Conservation (phyloP, 1,284 basidiomycete genomes). For the Malassezia obtusa region DNA sequence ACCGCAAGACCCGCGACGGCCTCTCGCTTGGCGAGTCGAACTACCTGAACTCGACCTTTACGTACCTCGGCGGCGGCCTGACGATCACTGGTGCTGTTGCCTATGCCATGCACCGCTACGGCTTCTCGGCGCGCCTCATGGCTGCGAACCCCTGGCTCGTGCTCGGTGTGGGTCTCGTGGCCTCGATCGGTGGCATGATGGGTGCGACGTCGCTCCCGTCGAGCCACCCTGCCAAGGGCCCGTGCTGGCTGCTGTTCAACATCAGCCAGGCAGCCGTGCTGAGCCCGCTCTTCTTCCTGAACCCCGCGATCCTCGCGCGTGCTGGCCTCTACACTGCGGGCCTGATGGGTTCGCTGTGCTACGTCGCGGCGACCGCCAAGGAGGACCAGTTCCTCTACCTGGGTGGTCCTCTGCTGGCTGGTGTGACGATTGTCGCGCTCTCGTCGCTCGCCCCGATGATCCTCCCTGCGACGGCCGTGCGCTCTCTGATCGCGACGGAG, state of each 20-base stretch:
- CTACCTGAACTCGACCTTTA: slow-evolving; percentile 72
- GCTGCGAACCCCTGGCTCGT: slow-evolving; percentile 73
- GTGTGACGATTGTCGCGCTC: slow-evolving; percentile 72
- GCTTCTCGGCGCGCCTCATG: slow-evolving; percentile 69
- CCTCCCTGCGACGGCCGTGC: slow-evolving; percentile 64
- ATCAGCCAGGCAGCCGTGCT: slow-evolving; percentile 69
- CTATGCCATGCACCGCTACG: slow-evolving; percentile 64
- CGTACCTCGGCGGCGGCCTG: slow-evolving; percentile 73
- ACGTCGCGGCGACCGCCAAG: slow-evolving; percentile 76
- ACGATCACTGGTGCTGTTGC: slow-evolving; percentile 67
- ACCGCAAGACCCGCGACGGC: slow-evolving; percentile 37
- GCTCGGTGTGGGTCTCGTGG: slow-evolving; percentile 64
- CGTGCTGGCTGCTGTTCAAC: slow-evolving; percentile 59
- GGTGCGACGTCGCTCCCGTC: slow-evolving; percentile 43
- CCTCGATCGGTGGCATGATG: slow-evolving; percentile 49
- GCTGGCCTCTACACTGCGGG: slow-evolving; percentile 81
- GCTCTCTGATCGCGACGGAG: slow-evolving; percentile 67
- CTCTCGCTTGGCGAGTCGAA: slow-evolving; percentile 25
- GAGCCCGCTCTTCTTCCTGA: slow-evolving; percentile 63
- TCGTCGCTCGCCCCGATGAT: slow-evolving; percentile 76
- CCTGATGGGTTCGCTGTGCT: slow-evolving; percentile 67
- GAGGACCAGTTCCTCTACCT: slow-evolving; percentile 76
- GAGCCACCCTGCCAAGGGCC: slow-evolving; percentile 47
- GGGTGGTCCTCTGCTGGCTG: slow-evolving; percentile 59
- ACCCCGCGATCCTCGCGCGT: slow-evolving; percentile 72